Conservation (phyloP, 2,329 filamentous ascomycete species). For the Daldinia sp. region DNA sequence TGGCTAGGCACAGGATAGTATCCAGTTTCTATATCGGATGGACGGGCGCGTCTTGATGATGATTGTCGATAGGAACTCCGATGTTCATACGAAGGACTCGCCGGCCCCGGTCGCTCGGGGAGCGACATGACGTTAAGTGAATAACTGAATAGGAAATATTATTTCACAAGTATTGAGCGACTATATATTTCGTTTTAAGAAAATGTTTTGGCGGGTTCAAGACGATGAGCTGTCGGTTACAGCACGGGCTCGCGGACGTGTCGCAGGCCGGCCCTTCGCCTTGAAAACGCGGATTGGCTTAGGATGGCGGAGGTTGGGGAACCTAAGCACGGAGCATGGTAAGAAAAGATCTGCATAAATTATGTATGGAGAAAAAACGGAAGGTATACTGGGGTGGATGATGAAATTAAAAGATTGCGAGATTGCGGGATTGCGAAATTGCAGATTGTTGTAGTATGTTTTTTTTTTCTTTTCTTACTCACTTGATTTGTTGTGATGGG, state of each 20-base stretch:
- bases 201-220: conserved; percentile 1
- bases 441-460: conserved; percentile 24
- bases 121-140: conserved; percentile 64
- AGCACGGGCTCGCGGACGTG: conserved; percentile 18
- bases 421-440: conserved; percentile 20
- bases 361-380: conserved; percentile 14
- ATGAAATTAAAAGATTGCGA: no score
- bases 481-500: conserved; percentile 42
- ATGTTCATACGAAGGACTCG: conserved; percentile 66
- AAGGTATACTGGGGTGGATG: background rate
- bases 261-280: conserved; percentile 29
- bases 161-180: conserved; percentile 9
- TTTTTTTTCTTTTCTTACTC: conserved; percentile 24
- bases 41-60: conserved; percentile 69
- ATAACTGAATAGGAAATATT: conserved; percentile 29
- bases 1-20: conserved; percentile 55
- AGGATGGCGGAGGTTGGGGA: conserved; percentile 9
- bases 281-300: conserved; percentile 26
- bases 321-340: conserved; percentile 20
- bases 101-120: conserved; percentile 69
- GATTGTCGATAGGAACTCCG: conserved; percentile 73
- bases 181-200: conserved; percentile 21
- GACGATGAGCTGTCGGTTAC: background rate
- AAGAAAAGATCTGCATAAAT: conserved; percentile 27
- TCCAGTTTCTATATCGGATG: conserved; percentile 74